phyloP scores from a whole-genome alignment of 345 rosid genomes.

The Physaria fendleri region DNA sequence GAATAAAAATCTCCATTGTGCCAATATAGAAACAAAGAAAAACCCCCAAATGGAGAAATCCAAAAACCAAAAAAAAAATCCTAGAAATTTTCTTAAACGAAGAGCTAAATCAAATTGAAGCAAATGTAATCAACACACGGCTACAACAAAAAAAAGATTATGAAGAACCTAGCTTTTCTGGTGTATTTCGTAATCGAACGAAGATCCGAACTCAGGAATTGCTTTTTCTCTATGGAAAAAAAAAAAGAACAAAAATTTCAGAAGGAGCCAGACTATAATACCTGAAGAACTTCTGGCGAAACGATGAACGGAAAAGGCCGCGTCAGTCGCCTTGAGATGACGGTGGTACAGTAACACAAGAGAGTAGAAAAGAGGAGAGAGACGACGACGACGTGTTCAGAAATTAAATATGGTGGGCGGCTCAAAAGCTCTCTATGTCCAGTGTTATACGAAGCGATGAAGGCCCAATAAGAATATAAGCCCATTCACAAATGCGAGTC shows the following conservation, averaged over 20 bases:
- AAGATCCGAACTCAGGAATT: not conserved
- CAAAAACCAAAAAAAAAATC: not conserved
- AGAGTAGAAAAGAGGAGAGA: not conserved
- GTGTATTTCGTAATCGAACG: not conserved
- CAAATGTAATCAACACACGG: not conserved
- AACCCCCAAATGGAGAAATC: not conserved
- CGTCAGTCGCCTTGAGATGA: not conserved
- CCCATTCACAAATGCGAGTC: not conserved
- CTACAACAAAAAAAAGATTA: not conserved
- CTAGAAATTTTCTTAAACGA: not conserved
- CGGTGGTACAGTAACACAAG: not conserved
- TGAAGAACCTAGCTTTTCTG: not conserved
- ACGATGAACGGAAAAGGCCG: not conserved
- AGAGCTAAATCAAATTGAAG: not conserved
- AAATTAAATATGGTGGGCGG: too few species aligned
- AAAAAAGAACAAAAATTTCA: not conserved
- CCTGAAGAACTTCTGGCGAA: constrained; percentile 9
- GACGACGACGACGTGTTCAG: not conserved
- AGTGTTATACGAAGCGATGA: not conserved
- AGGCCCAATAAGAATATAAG: constrained; percentile 3
- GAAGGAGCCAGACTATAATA: not conserved
- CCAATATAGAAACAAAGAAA: not conserved
- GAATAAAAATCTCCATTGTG: not conserved
- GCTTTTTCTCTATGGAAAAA: not conserved
- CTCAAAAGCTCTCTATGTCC: not conserved